Base-by-base conservation (phyloP, 345 rosid species). In the Syzygium grande region DNA sequence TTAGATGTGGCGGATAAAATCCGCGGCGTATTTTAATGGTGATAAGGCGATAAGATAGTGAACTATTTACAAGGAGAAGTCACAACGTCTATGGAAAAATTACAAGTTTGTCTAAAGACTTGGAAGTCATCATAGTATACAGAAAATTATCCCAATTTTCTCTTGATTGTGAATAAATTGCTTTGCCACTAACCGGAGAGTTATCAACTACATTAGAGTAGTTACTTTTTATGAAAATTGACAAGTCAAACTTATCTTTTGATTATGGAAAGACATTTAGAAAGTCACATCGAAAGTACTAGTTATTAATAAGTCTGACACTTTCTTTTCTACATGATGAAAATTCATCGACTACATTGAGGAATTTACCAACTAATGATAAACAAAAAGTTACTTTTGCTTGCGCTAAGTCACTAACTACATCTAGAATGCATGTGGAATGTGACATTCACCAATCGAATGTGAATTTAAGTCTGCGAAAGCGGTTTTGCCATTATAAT, bases 311-410 rank as follows among this genome's bases (percentile, higher is more conserved):
- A 3, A 4, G 34, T 61, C 1, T 30, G 2, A n/a, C 46, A 43
- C 38, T n/a, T 43, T 1, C 46, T 43, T 61, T 61, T 5, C 30
- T 30, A n/a, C n/a, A n/a, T 6, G 19, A 43, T 43, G 46, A 95
- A 85, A 30, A 95, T 95, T 23, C 97, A 53, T 95, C 93, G 29
- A 90, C 58, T 87, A 93, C 9, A 61, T 3, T n/a, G 19, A 8
- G 5, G 14, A n/a, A 43, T 43, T 43, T 43, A 43, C 46, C 46
- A 6, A 43, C 46, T 43, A 43, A 43, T 43, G 46, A 43, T 43
- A 43, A 43, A 43, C 46, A 43, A 43, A 43, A 5, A 43, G 46
- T 43, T 43, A 43, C 46, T 43, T 43, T 43, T 43, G 46, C 46
- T 43, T 43, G 46, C 46, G 46, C 1, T 43, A 43, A 43, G 5